phyloP scores from a whole-genome alignment of 2,329 filamentous ascomycete species.

The Stagonosporopsis chrysanthemi region DNA sequence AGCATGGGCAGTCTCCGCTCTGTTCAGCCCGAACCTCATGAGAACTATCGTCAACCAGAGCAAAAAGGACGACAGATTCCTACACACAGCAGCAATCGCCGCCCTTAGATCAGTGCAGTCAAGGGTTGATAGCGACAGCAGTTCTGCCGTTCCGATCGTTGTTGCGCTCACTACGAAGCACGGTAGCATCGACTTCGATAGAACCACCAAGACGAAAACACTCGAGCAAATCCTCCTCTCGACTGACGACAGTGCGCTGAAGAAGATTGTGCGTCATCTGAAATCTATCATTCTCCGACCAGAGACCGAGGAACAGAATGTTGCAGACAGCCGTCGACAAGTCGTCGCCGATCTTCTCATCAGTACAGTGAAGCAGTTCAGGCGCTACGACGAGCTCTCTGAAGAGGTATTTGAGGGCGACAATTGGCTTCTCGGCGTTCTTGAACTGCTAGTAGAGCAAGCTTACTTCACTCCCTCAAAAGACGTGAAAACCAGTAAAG shows the following conservation, averaged over 20 bases:
- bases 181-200: slow-evolving; percentile 82
- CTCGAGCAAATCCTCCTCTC: slow-evolving; percentile 75
- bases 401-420: slow-evolving; percentile 45
- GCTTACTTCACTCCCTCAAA: slow-evolving; percentile 58
- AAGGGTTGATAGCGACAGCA: slow-evolving; percentile 65
- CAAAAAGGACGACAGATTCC: slow-evolving; percentile 44
- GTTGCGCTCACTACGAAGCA: slow-evolving; percentile 72
- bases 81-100: slow-evolving; percentile 75
- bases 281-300: slow-evolving; percentile 57
- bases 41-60: slow-evolving; percentile 53
- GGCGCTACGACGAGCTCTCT: slow-evolving; percentile 33
- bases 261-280: slow-evolving; percentile 62
- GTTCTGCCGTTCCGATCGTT: slow-evolving; percentile 67
- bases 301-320: slow-evolving; percentile 54
- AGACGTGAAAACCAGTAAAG: slow-evolving; percentile 40
- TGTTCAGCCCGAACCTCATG: slow-evolving; percentile 87
- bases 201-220: slow-evolving; percentile 83
- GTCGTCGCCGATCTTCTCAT: slow-evolving; percentile 62
- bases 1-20: slow-evolving; percentile 58
- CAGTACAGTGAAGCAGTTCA: slow-evolving; percentile 56
- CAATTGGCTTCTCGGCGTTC: slow-evolving; percentile 53
- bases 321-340: slow-evolving; percentile 56
- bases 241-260: slow-evolving; percentile 59
- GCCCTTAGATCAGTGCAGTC: slow-evolving; percentile 75
- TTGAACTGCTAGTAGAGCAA: slow-evolving; percentile 57